These are phyloP conservation scores for Trapa incisa DNA, from an alignment of 345 rosid species.

Conservation along the genomic window DNA sequence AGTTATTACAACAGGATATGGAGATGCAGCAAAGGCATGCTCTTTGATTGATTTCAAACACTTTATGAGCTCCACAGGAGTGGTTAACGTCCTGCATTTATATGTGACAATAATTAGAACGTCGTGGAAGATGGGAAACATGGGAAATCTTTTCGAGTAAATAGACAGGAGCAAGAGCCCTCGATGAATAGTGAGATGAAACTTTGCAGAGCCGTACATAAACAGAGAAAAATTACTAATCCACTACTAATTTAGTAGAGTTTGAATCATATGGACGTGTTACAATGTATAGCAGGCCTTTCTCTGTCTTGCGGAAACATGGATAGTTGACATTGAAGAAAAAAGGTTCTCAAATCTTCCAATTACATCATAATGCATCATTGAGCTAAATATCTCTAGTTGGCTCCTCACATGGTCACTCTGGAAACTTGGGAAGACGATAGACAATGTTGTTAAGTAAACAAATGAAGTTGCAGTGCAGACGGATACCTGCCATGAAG, in stretches of 20 bases:
- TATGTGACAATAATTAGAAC: neutral
- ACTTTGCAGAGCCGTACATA: neutral
- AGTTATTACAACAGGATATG: slow-evolving; percentile 81
- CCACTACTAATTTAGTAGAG: no score
- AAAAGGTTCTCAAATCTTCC: neutral
- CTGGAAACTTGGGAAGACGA: neutral
- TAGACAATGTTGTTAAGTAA: neutral
- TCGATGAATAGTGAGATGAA: neutral
- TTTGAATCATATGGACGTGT: neutral
- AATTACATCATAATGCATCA: neutral
- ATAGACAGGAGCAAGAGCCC: neutral
- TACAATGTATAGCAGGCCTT: neutral
- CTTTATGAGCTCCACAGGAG: slow-evolving; percentile 53
- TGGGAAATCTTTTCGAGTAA: neutral
- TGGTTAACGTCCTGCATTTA: slow-evolving; percentile 64
- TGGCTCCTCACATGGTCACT: neutral
- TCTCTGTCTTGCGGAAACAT: neutral
- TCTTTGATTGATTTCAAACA: slow-evolving; percentile 67
- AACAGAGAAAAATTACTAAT: no score
- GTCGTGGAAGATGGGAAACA: neutral
- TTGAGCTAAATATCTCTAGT: neutral
- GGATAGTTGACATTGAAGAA: neutral
- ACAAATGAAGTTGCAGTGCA: neutral
- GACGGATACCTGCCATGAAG: slow-evolving; percentile 71
- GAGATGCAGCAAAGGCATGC: slow-evolving; percentile 65